These are phyloP conservation scores for Cydonia oblonga DNA, from an alignment of 331 rosid species.

Conservation along the genomic window DNA sequence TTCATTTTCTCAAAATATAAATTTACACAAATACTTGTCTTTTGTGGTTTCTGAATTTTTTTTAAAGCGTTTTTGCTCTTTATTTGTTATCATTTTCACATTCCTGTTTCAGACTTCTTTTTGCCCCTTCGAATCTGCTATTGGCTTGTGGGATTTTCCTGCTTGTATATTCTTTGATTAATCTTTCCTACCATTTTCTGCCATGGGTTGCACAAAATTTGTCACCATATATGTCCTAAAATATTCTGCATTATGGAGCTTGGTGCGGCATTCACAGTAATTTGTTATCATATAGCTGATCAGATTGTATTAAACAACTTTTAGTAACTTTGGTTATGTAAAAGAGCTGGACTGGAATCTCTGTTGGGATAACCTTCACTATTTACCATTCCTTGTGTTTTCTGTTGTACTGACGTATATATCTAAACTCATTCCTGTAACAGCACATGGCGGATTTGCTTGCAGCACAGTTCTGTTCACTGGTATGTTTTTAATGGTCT, in stretches of 20 bases:
- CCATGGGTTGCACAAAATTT: not conserved
- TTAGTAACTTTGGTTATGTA: not conserved
- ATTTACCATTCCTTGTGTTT: not conserved
- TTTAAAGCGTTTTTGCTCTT: not conserved
- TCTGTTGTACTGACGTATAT: slow-evolving; percentile 27
- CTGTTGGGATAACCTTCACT: not conserved
- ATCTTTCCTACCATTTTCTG: not conserved
- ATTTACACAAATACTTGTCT: not conserved
- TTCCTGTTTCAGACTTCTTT: not conserved
- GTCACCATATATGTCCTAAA: not conserved
- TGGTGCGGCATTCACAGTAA: not conserved
- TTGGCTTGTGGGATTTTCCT: not conserved
- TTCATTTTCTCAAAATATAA: not conserved
- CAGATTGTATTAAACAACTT: not conserved
- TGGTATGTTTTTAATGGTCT: slow-evolving; percentile 42
- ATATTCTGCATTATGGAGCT: not conserved
- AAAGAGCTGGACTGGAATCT: not conserved
- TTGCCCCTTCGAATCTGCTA: not conserved
- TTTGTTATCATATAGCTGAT: not conserved
- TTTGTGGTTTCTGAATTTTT: not conserved
- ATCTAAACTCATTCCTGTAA: slow-evolving; percentile 18
- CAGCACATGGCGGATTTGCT: slow-evolving; percentile 91
- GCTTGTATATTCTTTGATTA: not conserved
- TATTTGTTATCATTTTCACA: not conserved
- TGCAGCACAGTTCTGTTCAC: slow-evolving; percentile 48